A percentile compares a stretch with the other conserved stretches of the same genome.
Evolutionary conservation across 2,329 filamentous ascomycete genomes (phyloP).

Genomic region (Ophiobolus disseminans): DNA sequence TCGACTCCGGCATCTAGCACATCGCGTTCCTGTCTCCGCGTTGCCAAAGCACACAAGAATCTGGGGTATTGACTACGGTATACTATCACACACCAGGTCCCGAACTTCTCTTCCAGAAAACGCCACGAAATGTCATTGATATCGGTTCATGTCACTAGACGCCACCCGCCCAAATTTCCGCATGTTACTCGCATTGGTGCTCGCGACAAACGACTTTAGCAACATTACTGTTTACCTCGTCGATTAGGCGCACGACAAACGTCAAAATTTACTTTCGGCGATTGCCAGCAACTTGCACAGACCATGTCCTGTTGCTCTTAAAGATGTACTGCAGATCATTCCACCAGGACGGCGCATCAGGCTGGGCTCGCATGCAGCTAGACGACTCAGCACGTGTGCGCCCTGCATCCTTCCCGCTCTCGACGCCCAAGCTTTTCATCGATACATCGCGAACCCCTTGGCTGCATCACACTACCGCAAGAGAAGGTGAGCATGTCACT

Average conservation of each 20-base stretch:
- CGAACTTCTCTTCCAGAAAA: not conserved
- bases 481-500: no score
- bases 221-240: no score
- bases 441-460: not conserved
- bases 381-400: conserved; percentile 5
- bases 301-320: not conserved
- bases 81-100: not conserved
- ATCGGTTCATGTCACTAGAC: no score
- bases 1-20: not conserved
- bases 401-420: not conserved
- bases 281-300: not conserved
- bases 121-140: no score
- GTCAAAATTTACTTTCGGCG: conserved; percentile 1
- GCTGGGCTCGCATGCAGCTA: conserved; percentile 13
- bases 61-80: not conserved
- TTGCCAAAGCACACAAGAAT: not conserved
- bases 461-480: no score
- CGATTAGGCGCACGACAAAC: not conserved
- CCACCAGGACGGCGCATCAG: not conserved
- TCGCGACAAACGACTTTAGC: no score
- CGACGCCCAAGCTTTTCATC: not conserved
- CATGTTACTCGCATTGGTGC: no score
- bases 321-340: conserved; percentile 6
- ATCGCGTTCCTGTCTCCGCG: not conserved
- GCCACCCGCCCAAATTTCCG: not conserved